phyloP scores from a whole-genome alignment of 208 protist genomes.

The Acanthamoeba lenticulata region DNA sequence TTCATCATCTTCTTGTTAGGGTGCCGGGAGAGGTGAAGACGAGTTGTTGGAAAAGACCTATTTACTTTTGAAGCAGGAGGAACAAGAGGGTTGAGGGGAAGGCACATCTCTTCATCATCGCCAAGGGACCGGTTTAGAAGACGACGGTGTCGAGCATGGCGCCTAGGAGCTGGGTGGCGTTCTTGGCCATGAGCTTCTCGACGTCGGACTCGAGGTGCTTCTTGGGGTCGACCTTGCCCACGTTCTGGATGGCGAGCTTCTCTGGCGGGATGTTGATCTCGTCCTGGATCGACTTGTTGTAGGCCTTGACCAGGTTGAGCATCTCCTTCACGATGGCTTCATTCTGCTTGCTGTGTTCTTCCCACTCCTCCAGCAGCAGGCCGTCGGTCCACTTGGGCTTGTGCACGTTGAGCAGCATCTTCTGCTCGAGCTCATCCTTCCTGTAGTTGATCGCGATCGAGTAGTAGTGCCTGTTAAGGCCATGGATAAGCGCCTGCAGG shows the following conservation, averaged over 20 bases:
- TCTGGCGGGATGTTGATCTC: conserved; percentile 88
- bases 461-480: conserved; percentile 99
- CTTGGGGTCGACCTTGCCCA: conserved; percentile 94
- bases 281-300: conserved; percentile 91
- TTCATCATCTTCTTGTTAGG: no score
- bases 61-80: not conserved
- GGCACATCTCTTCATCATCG: not conserved
- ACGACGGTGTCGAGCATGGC: conserved; percentile 94
- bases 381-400: conserved; percentile 99
- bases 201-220: conserved; percentile 90
- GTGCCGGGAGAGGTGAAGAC: no score
- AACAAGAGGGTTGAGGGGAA: not conserved
- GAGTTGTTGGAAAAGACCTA: not conserved
- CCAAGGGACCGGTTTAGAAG: conserved; percentile 84
- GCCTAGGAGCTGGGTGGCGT: conserved; percentile 92
- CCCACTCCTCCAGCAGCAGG: conserved; percentile 91
- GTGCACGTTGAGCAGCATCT: conserved; percentile 99
- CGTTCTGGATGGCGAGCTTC: conserved; percentile 86
- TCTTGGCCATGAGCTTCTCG: conserved; percentile 91
- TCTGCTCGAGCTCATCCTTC: conserved; percentile 99
- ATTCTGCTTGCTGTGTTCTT: conserved; percentile 89
- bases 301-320: conserved; percentile 90
- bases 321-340: conserved; percentile 88
- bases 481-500: conserved; percentile 94
- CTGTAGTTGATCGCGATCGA: conserved; percentile 99